phyloP scores from a whole-genome alignment of 106 monocot species.

The Dioscorea zingiberensis region DNA sequence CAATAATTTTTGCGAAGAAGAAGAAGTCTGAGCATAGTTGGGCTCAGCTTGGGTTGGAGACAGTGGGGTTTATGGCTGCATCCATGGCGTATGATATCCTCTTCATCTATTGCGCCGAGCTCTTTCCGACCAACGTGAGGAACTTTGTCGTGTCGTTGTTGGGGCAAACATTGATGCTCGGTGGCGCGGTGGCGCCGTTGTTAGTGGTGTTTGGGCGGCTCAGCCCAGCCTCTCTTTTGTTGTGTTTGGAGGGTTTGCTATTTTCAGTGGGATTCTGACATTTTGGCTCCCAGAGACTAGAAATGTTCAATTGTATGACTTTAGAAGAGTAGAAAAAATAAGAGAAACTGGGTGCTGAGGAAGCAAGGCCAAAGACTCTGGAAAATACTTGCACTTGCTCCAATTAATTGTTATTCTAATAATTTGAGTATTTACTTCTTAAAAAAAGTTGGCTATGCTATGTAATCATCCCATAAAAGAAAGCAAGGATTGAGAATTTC shows the following conservation, averaged over 20 bases:
- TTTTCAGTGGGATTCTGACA: constrained; percentile 42
- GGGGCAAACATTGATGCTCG: no score
- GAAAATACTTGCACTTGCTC: no score
- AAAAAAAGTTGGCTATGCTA: no score
- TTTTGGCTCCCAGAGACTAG: constrained; percentile 75
- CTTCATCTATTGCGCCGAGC: constrained; percentile 63
- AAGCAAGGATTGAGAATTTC: no score
- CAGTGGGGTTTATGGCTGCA: constrained; percentile 68
- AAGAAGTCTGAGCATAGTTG: constrained; percentile 34
- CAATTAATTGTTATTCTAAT: no score
- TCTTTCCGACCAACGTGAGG: constrained; percentile 80
- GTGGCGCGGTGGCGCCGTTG: constrained; percentile 62
- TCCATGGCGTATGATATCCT: constrained; percentile 47
- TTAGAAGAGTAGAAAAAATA: constrained; percentile 70
- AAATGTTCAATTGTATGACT: constrained; percentile 51
- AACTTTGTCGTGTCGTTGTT: no score
- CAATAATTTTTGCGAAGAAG: constrained; percentile 25
- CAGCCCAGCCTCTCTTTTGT: constrained; percentile 42
- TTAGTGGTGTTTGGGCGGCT: constrained; percentile 65
- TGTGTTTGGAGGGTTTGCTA: constrained; percentile 43
- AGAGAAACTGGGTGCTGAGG: constrained; percentile 27
- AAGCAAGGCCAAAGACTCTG: no score
- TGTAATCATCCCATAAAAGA: no score
- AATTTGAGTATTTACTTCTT: no score
- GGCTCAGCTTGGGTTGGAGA: constrained; percentile 42